These are phyloP conservation scores for Lachnellula suecica DNA, from an alignment of 2,329 filamentous ascomycete species.

Conservation along the genomic window DNA sequence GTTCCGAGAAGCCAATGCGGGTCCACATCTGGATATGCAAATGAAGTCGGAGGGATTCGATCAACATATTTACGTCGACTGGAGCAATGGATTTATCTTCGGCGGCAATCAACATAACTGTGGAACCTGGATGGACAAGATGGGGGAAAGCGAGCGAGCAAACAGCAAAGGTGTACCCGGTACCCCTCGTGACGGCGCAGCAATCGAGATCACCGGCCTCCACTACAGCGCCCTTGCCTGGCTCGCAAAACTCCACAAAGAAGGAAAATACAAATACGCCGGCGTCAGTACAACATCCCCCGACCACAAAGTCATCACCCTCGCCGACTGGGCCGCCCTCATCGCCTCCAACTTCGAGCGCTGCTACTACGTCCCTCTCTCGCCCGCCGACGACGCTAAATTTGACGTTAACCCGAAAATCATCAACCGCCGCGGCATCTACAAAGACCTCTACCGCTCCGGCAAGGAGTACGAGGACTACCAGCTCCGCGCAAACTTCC, in stretches of 20 bases:
- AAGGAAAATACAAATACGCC: conserved; percentile 70
- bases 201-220: conserved; percentile 91
- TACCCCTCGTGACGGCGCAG: conserved; percentile 94
- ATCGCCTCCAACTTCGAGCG: conserved; percentile 87
- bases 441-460: conserved; percentile 94
- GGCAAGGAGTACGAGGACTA: conserved; percentile 98
- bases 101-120: conserved; percentile 94
- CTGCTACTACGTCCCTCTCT: conserved; percentile 81
- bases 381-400: conserved; percentile 66
- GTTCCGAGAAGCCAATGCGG: conserved; percentile 93
- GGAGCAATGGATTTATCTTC: conserved; percentile 86
- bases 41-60: conserved; percentile 94
- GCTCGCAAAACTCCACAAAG: conserved; percentile 66
- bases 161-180: conserved; percentile 91
- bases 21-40: conserved; percentile 82
- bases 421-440: conserved; percentile 90
- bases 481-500: conserved; percentile 90
- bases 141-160: conserved; percentile 94
- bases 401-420: conserved; percentile 80
- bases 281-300: conserved; percentile 66
- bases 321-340: conserved; percentile 74
- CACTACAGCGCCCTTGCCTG: conserved; percentile 86
- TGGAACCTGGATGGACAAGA: conserved; percentile 99
- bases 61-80: conserved; percentile 87
- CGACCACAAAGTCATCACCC: conserved; percentile 57